A percentile compares a stretch with the other conserved stretches of the same genome.
Conservation (phyloP, 129 eudicot genomes). For the Saposhnikovia divaricata region DNA sequence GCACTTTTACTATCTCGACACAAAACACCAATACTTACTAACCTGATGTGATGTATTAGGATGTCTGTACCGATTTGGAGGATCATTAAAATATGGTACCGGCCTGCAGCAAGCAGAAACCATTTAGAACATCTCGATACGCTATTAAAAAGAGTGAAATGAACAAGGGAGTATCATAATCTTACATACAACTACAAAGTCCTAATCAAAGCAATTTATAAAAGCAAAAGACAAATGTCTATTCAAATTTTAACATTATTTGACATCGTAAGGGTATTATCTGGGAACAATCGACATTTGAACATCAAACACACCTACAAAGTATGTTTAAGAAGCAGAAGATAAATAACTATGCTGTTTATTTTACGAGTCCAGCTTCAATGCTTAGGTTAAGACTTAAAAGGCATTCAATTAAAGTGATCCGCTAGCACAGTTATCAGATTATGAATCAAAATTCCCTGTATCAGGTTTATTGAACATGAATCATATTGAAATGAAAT, state of each 20-base stretch:
- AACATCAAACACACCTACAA: background rate
- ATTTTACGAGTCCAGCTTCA: background rate
- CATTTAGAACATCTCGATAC: background rate
- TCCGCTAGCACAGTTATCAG: background rate
- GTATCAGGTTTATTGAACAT: background rate
- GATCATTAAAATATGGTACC: constrained; percentile 27
- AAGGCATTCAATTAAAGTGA: background rate
- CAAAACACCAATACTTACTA: background rate
- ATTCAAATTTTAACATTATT: background rate
- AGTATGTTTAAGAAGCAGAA: background rate
- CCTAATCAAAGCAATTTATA: background rate
- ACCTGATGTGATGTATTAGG: constrained; percentile 31
- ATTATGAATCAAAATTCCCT: background rate
- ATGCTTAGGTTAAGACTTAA: background rate
- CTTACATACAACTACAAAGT: background rate
- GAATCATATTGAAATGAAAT: background rate
- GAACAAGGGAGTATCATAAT: background rate
- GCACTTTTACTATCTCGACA: background rate
- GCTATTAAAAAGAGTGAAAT: background rate
- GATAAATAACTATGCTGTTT: background rate
- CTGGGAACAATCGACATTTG: background rate
- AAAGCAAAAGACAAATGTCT: background rate
- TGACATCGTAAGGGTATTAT: background rate
- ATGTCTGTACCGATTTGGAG: constrained; percentile 23
- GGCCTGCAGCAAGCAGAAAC: constrained; percentile 40